A percentile compares a stretch with the other conserved stretches of the same genome.
Evolutionary conservation across 257 asterid genomes (phyloP).

Genomic region (Solanum tarapatanum): DNA sequence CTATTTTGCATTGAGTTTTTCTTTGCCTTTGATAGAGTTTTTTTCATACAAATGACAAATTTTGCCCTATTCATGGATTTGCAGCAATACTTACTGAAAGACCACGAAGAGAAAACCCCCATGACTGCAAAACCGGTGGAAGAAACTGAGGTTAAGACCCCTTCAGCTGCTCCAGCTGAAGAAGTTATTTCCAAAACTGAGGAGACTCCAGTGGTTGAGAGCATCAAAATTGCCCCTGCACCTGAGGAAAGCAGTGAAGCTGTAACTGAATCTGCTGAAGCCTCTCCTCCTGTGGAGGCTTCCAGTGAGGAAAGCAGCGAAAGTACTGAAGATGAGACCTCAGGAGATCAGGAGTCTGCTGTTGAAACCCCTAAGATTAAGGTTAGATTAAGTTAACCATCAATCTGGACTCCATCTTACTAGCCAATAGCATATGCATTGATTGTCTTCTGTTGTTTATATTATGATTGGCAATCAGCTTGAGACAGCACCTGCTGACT

Average conservation of each 20-base stretch:
- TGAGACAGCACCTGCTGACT: constrained; percentile 96
- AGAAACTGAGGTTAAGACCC: constrained; percentile 33
- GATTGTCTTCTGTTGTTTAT: neutral
- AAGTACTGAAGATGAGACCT: constrained; percentile 31
- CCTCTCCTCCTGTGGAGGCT: constrained; percentile 34
- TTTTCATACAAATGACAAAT: neutral
- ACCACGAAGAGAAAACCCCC: constrained; percentile 24
- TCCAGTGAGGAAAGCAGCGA: constrained; percentile 31
- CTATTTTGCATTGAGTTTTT: neutral
- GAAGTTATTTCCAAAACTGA: constrained; percentile 30
- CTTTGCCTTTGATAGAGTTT: neutral
- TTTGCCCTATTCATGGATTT: neutral
- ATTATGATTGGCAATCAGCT: constrained; percentile 31
- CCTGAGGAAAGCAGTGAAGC: constrained; percentile 31
- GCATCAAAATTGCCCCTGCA: constrained; percentile 31
- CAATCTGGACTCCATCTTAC: neutral
- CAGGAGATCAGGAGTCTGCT: constrained; percentile 35
- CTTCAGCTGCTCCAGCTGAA: constrained; percentile 18
- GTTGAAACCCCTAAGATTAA: constrained; percentile 64
- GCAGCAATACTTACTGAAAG: constrained; percentile 68
- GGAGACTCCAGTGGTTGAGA: constrained; percentile 36
- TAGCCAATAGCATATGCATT: neutral
- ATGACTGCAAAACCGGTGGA: constrained; percentile 26
- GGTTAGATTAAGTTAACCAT: constrained; percentile 19
- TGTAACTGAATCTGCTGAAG: constrained; percentile 37